Evolutionary conservation across 2,329 filamentous ascomycete species (phyloP).

Genomic region (Elsinoe australis): DNA sequence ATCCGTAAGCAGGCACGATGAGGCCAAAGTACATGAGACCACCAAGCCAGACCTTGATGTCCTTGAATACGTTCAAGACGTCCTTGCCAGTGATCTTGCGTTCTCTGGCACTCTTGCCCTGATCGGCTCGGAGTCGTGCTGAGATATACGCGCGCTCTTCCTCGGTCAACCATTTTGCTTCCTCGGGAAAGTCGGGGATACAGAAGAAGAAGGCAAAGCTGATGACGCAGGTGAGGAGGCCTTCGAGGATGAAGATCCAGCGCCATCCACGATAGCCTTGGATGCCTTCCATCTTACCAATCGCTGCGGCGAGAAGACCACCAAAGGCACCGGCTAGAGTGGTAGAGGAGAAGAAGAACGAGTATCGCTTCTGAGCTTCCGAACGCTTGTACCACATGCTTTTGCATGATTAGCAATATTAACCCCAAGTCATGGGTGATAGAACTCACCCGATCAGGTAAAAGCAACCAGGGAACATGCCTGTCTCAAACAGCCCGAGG

Average conservation of each 20-base stretch:
- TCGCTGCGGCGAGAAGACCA: constrained; percentile 74
- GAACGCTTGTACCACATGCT: constrained; percentile 81
- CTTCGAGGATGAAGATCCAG: constrained; percentile 73
- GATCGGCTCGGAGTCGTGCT: constrained; percentile 41
- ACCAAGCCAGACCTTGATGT: constrained; percentile 42
- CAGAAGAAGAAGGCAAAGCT: constrained; percentile 42
- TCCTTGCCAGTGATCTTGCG: constrained; percentile 38
- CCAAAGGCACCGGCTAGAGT: constrained; percentile 77
- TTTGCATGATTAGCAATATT: background rate
- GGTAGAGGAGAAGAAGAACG: constrained; percentile 84
- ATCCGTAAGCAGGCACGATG: constrained; percentile 37
- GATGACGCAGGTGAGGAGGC: constrained; percentile 38
- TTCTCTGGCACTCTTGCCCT: constrained; percentile 41
- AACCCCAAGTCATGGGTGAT: background rate
- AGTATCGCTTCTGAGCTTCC: constrained; percentile 86
- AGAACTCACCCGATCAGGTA: constrained; percentile 20
- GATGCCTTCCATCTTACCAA: constrained; percentile 76
- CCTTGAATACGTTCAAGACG: constrained; percentile 41
- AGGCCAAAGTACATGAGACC: constrained; percentile 48
- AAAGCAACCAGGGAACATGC: constrained; percentile 56
- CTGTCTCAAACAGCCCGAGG: constrained; percentile 54
- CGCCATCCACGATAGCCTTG: constrained; percentile 65
- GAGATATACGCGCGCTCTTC: constrained; percentile 42
- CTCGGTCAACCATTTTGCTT: constrained; percentile 41
- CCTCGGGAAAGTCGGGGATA: constrained; percentile 44